These are phyloP conservation scores for Leccinum subspadiceum DNA, from an alignment of 1,284 basidiomycete genomes.

Conservation along the genomic window DNA sequence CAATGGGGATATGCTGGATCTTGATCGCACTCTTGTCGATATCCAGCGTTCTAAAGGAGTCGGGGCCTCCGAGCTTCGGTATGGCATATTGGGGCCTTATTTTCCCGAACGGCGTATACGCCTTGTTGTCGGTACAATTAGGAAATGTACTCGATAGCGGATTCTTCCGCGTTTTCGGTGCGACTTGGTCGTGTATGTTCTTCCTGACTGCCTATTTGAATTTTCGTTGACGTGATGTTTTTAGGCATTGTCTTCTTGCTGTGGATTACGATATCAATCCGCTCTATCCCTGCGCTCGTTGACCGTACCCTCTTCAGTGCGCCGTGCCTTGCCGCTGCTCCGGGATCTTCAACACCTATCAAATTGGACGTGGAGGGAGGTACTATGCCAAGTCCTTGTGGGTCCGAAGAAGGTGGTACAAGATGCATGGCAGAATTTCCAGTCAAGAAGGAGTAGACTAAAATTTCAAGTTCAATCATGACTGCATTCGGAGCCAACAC, in stretches of 20 bases:
- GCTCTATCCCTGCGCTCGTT: slow-evolving; percentile 41
- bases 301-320: slow-evolving; percentile 47
- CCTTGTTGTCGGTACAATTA: slow-evolving; percentile 45
- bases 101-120: slow-evolving; percentile 51
- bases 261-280: slow-evolving; percentile 43
- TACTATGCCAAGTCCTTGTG: background rate
- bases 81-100: slow-evolving; percentile 50
- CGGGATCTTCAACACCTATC: background rate
- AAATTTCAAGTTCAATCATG: background rate
- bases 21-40: slow-evolving; percentile 38
- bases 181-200: slow-evolving; percentile 35
- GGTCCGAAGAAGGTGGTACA: background rate
- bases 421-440: background rate
- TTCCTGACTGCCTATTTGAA: background rate
- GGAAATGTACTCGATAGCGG: slow-evolving; percentile 44
- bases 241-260: slow-evolving; percentile 42
- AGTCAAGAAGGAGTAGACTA: slow-evolving; percentile 1
- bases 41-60: slow-evolving; percentile 27
- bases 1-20: slow-evolving; percentile 48
- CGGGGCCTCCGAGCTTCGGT: slow-evolving; percentile 36
- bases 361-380: slow-evolving; percentile 16
- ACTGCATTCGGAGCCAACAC: background rate
- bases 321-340: slow-evolving; percentile 33
- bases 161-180: slow-evolving; percentile 43
- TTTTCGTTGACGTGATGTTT: slow-evolving; percentile 5